These are phyloP conservation scores for Collybia sp. DNA, from an alignment of 768 basidiomycete species.

Conservation along the genomic window DNA sequence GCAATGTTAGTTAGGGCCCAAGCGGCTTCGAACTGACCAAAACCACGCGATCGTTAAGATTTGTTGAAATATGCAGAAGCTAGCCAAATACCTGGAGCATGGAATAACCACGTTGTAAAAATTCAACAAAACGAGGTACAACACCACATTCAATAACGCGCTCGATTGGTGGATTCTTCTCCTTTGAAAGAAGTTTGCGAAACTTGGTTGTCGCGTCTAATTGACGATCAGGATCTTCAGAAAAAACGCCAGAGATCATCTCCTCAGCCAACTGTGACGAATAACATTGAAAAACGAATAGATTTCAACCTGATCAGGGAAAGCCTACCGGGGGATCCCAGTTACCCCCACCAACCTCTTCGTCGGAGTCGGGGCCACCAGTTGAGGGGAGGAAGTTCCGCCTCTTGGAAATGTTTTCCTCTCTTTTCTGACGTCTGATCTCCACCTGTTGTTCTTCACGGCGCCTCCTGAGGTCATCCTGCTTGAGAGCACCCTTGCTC, in stretches of 20 bases:
- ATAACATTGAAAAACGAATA: constrained; percentile 9
- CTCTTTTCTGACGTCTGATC: constrained; percentile 96
- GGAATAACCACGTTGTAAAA: constrained; percentile 73
- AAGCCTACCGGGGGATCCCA: constrained; percentile 77
- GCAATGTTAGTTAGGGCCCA: constrained; percentile 99
- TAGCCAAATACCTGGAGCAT: constrained; percentile 70
- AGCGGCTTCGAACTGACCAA: constrained; percentile 86
- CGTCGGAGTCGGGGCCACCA: constrained; percentile 78
- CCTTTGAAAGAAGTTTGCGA: constrained; percentile 97
- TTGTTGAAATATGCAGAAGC: constrained; percentile 1
- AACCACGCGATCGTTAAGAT: constrained; percentile 5
- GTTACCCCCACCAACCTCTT: constrained; percentile 64
- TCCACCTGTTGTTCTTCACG: constrained; percentile 99
- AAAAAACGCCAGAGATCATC: constrained; percentile 93
- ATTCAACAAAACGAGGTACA: constrained; percentile 95
- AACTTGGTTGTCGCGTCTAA: constrained; percentile 97
- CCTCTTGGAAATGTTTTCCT: constrained; percentile 98
- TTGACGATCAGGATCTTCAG: constrained; percentile 86
- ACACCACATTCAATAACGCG: constrained; percentile 97
- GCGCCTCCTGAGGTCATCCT: constrained; percentile 91
- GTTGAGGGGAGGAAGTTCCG: constrained; percentile 83
- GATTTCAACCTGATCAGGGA: constrained; percentile 7
- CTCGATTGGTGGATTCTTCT: constrained; percentile 99
- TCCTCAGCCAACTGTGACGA: constrained; percentile 69
- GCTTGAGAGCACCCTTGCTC: constrained; percentile 84